phyloP scores from a whole-genome alignment of 768 basidiomycete species.

The Lactarius evosmus region DNA sequence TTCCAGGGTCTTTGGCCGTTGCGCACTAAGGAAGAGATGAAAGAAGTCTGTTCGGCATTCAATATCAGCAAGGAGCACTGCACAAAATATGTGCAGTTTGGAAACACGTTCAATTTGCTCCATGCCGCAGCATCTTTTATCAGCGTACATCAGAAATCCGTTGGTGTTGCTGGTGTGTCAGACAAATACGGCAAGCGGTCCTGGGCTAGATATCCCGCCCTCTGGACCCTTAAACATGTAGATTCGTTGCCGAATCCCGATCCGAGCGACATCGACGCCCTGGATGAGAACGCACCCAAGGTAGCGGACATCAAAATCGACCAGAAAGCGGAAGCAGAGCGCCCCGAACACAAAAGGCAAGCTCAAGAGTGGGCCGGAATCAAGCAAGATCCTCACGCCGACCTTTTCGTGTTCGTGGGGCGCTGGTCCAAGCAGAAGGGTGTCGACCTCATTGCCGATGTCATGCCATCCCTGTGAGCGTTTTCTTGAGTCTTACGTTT shows the following conservation, averaged over 20 bases:
- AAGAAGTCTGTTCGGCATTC: conserved; percentile 96
- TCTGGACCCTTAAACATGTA: conserved; percentile 95
- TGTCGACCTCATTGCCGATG: conserved; percentile 95
- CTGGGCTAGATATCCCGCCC: conserved; percentile 94
- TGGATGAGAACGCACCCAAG: conserved; percentile 74
- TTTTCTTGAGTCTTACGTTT: conserved; percentile 15
- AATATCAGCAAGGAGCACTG: conserved; percentile 96
- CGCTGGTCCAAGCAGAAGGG: conserved; percentile 99
- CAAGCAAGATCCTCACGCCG: conserved; percentile 84
- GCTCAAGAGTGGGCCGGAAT: conserved; percentile 96
- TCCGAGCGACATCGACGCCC: conserved; percentile 89
- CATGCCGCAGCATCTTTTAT: conserved; percentile 93
- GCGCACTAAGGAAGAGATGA: conserved; percentile 97
- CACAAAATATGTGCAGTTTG: conserved; percentile 96
- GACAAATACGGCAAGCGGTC: conserved; percentile 97
- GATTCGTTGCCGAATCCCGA: conserved; percentile 95
- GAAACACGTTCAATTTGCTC: conserved; percentile 94
- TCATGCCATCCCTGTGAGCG: conserved; percentile 83
- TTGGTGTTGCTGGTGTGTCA: conserved; percentile 95
- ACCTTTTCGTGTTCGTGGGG: conserved; percentile 94
- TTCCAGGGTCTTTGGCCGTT: conserved; percentile 97
- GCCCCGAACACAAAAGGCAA: conserved; percentile 87
- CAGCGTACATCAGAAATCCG: conserved; percentile 85
- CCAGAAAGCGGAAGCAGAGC: conserved; percentile 77
- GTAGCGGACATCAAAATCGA: conserved; percentile 77